phyloP scores from a whole-genome alignment of 495 filamentous ascomycete species.

The Jackrogersella minutella region DNA sequence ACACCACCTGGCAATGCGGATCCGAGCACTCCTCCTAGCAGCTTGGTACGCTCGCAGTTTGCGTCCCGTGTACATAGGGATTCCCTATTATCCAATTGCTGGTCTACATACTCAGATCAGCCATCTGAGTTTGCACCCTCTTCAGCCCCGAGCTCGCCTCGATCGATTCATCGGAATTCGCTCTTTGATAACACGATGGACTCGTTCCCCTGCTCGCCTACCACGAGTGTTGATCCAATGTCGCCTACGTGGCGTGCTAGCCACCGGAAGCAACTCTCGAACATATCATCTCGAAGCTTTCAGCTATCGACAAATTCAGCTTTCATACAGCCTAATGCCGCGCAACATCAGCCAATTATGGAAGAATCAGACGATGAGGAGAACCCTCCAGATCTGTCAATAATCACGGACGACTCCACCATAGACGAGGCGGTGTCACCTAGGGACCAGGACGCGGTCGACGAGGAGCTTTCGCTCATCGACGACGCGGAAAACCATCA shows the following conservation, averaged over 20 bases:
- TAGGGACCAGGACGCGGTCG: not conserved
- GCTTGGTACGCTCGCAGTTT: slow-evolving; percentile 51
- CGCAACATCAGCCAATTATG: slow-evolving; percentile 36
- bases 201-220: slow-evolving; percentile 78
- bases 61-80: slow-evolving; percentile 69
- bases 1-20: slow-evolving; percentile 56
- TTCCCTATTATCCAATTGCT: slow-evolving; percentile 64
- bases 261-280: slow-evolving; percentile 63
- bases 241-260: slow-evolving; percentile 60
- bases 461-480: slow-evolving; percentile 10
- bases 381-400: slow-evolving; percentile 18
- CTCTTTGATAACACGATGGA: slow-evolving; percentile 75
- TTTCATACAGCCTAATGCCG: slow-evolving; percentile 21
- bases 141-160: slow-evolving; percentile 83
- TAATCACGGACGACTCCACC: slow-evolving; percentile 25
- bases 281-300: slow-evolving; percentile 61
- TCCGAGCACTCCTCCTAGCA: slow-evolving; percentile 55
- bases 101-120: slow-evolving; percentile 70
- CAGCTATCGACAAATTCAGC: slow-evolving; percentile 35
- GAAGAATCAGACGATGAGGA: slow-evolving; percentile 42
- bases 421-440: slow-evolving; percentile 32
- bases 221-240: slow-evolving; percentile 68
- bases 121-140: slow-evolving; percentile 70
- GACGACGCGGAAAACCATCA: slow-evolving; percentile 29
- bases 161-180: slow-evolving; percentile 73